Evolutionary conservation across 208 protist genomes (phyloP), one percentile per base, ranked within the genome.

Genomic region (Willaertia magna): DNA sequence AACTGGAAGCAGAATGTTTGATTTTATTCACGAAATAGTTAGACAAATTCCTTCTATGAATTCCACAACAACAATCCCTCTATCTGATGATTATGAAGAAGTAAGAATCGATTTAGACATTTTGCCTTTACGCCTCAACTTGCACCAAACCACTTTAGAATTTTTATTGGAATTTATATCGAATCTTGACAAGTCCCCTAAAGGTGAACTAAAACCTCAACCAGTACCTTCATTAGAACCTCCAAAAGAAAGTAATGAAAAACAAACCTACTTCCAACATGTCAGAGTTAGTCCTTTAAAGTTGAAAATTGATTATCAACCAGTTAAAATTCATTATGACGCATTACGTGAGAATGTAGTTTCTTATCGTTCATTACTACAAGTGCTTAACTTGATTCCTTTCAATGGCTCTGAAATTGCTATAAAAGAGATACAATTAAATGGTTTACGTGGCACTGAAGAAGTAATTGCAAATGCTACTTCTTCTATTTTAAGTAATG

Each of bases 241-340:
- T n/a, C n/a, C n/a, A 67, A 67, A 67, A 22, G 3, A 34, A 16
- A 7, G 4, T 26, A 67, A 67, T 18, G 22, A 12, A 49, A 34
- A 18, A 9, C 55, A 16, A 67, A 67, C 55, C 55, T 67, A 83
- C 26, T 83, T 83, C 30, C 78, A 55, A 55, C 18, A 16, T 12
- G 18, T 83, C 42, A 4, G 6, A 6, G 4, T 83, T 42, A 83
- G 78, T 42, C 46, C 43, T 39, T 40, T 83, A 7, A 2, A 39
- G 3, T 52, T 83, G 0, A 55, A 55, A 43, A 42, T 83, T 26
- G 78, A 83, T 52, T 83, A 83, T 83, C 78, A 83, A 52, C 78
- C 78, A 26, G 34, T 42, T 11, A 12, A 11, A 20, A 46, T 83
- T 4, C 34, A 55, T 42, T 30, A 30, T 55, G 30, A 22, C 6